Evolutionary conservation across 2,329 filamentous ascomycete genomes (phyloP).

Genomic region (Exophiala bonariae): DNA sequence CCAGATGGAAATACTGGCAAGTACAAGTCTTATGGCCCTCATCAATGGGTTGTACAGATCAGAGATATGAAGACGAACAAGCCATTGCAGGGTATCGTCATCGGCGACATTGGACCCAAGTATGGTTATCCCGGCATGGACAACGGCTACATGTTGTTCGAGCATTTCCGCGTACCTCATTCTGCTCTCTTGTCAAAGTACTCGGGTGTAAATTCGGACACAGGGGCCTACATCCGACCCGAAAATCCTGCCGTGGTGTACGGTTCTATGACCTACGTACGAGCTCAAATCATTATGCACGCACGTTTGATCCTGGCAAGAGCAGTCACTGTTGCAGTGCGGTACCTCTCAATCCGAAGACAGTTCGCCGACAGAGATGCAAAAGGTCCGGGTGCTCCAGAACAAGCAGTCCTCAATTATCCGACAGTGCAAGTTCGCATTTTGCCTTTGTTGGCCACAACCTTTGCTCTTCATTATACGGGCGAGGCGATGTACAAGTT

Average conservation of each 20-base stretch:
- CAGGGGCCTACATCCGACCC: slow-evolving; percentile 46
- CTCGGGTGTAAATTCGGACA: slow-evolving; percentile 48
- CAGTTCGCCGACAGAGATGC: slow-evolving; percentile 54
- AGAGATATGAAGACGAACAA: slow-evolving; percentile 50
- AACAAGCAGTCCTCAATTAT: slow-evolving; percentile 53
- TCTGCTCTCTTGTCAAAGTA: slow-evolving; percentile 52
- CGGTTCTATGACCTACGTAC: slow-evolving; percentile 51
- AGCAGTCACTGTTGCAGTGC: slow-evolving; percentile 54
- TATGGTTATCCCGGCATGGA: slow-evolving; percentile 56
- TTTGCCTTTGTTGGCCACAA: slow-evolving; percentile 53
- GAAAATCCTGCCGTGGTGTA: slow-evolving; percentile 52
- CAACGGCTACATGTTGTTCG: slow-evolving; percentile 56
- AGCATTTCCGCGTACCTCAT: slow-evolving; percentile 48
- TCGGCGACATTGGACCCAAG: slow-evolving; percentile 58
- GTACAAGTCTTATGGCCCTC: slow-evolving; percentile 50
- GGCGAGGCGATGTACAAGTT: slow-evolving; percentile 50
- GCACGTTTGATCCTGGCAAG: slow-evolving; percentile 53
- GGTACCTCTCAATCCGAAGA: slow-evolving; percentile 50
- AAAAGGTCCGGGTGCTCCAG: slow-evolving; percentile 34
- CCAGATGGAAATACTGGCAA: slow-evolving; percentile 35
- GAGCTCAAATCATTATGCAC: slow-evolving; percentile 42
- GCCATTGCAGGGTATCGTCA: slow-evolving; percentile 48
- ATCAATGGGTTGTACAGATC: slow-evolving; percentile 55
- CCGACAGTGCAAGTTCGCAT: slow-evolving; percentile 56
- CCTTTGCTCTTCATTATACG: slow-evolving; percentile 50